These are phyloP conservation scores for Colletotrichum truncatum DNA, from an alignment of 2,329 filamentous ascomycete species.

Conservation along the genomic window DNA sequence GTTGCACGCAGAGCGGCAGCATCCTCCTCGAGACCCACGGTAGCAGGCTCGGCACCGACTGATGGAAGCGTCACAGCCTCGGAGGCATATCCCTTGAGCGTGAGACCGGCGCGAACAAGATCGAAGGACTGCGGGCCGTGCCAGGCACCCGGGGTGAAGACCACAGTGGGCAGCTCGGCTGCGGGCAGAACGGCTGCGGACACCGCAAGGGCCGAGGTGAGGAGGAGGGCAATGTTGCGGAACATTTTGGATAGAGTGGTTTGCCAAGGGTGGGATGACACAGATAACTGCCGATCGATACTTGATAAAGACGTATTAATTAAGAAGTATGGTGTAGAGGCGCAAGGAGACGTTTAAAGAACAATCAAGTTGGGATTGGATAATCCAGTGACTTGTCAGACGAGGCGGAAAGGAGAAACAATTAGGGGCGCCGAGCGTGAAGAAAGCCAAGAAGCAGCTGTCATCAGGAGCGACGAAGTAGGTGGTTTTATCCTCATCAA, in stretches of 20 bases:
- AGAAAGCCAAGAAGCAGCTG: background rate
- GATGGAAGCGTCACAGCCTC: conserved; percentile 42
- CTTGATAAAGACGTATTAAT: background rate
- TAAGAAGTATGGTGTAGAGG: no score
- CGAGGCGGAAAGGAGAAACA: background rate
- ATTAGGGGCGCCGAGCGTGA: background rate
- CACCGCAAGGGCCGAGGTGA: conserved; percentile 3
- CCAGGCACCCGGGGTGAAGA: conserved; percentile 52
- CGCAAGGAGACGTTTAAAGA: conserved; percentile 4
- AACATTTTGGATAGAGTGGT: conserved; percentile 3
- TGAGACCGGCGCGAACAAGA: conserved; percentile 39
- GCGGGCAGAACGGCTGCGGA: conserved; percentile 11
- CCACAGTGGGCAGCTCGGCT: conserved; percentile 34
- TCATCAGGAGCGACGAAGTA: background rate
- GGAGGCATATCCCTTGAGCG: conserved; percentile 41
- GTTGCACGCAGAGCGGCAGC: conserved; percentile 38
- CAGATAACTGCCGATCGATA: conserved; percentile 10
- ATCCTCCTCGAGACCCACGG: conserved; percentile 40
- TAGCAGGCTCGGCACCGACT: conserved; percentile 40
- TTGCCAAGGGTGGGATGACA: background rate
- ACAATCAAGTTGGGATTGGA: conserved; percentile 2
- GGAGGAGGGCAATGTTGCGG: conserved; percentile 5
- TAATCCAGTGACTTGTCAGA: background rate
- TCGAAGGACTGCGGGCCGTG: conserved; percentile 42
- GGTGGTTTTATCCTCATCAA: conserved; percentile 5